Conservation (phyloP, 2,329 filamentous ascomycete species). For the Bimuria novae-zelandiae region DNA sequence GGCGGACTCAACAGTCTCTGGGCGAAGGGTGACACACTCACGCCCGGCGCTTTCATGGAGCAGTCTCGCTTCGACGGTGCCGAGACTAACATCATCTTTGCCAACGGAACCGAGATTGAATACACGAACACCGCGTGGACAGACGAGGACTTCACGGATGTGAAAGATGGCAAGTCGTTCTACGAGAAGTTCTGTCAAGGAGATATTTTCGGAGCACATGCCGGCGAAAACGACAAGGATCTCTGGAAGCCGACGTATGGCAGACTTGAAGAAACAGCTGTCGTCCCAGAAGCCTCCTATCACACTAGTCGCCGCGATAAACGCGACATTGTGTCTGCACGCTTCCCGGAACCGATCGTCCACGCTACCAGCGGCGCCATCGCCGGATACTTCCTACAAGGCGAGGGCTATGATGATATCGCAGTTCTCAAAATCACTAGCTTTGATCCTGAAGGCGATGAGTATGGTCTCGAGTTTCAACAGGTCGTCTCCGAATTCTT, state of each 20-base stretch:
- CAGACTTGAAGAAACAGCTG: too few relatives aligned
- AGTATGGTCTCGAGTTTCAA: conserved; percentile 34
- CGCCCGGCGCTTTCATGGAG: conserved; percentile 20
- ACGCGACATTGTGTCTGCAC: conserved; percentile 18
- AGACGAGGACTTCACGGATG: conserved; percentile 25
- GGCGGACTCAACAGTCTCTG: conserved; percentile 28
- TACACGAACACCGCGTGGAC: conserved; percentile 26
- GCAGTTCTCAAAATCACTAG: conserved; percentile 51
- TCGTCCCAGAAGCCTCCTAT: too few relatives aligned
- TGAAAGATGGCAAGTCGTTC: conserved; percentile 44
- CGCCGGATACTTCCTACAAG: conserved; percentile 51
- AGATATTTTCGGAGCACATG: too few relatives aligned
- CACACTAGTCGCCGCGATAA: too few relatives aligned
- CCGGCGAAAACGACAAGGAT: too few relatives aligned
- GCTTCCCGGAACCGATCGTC: conserved; percentile 13
- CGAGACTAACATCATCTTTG: conserved; percentile 34
- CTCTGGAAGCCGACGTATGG: too few relatives aligned
- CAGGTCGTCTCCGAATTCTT: conserved; percentile 49
- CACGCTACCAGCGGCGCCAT: conserved; percentile 27
- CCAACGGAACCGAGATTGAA: conserved; percentile 30
- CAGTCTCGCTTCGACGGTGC: conserved; percentile 27
- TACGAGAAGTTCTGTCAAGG: conserved; percentile 45
- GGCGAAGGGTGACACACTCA: conserved; percentile 28
- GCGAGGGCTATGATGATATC: conserved; percentile 37
- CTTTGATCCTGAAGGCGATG: conserved; percentile 35